Conservation (phyloP, 2,329 filamentous ascomycete species). For the Berkeleyomyces rouxiae region DNA sequence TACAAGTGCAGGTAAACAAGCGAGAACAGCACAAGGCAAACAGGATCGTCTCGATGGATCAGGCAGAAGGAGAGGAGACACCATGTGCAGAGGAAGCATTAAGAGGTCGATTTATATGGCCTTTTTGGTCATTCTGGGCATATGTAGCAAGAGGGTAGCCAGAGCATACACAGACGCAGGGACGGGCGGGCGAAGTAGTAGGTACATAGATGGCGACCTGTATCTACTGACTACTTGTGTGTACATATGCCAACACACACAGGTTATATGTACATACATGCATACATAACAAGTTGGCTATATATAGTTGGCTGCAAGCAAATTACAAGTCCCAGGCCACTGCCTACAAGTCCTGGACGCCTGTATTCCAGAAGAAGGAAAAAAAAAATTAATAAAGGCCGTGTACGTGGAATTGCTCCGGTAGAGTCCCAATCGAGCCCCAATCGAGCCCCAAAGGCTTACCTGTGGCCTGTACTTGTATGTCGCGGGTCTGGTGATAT, state of each 20-base stretch:
- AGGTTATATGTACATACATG: no score
- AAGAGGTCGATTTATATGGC: not conserved
- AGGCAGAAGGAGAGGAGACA: not conserved
- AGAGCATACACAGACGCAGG: not conserved
- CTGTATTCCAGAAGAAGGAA: no score
- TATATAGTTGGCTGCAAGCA: no score
- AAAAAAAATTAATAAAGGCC: not conserved
- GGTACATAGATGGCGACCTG: not conserved
- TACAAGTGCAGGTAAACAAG: not conserved
- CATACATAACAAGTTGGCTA: no score
- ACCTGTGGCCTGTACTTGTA: not conserved
- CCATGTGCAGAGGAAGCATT: not conserved
- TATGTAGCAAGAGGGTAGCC: not conserved
- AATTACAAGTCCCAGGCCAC: no score
- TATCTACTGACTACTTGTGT: no score
- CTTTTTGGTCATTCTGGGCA: not conserved
- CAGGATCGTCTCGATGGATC: not conserved
- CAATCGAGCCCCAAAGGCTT: not conserved
- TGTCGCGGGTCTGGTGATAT: slow-evolving; percentile 9
- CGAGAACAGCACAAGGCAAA: not conserved
- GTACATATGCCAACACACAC: no score
- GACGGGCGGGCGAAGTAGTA: not conserved
- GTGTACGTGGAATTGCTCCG: no score
- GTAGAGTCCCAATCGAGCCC: no score
- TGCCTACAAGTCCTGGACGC: no score